These are phyloP conservation scores for Epichloe uncinata DNA, from an alignment of 2,329 filamentous ascomycete species.

Conservation along the genomic window DNA sequence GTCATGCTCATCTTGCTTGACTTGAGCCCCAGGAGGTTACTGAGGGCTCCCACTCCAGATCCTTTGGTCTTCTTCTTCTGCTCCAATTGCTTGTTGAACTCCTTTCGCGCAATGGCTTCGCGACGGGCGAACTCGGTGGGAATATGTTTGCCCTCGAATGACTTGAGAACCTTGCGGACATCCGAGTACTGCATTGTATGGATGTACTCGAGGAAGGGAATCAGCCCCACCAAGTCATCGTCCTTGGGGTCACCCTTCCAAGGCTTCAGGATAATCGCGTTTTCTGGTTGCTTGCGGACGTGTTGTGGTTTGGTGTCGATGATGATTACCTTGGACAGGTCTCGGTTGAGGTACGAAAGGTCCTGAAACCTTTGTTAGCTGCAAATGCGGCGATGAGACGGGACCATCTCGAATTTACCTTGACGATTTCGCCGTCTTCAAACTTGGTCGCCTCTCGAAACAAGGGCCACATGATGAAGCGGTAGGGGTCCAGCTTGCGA, in stretches of 20 bases:
- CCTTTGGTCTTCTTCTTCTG: constrained; percentile 47
- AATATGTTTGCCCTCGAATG: constrained; percentile 80
- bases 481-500: constrained; percentile 88
- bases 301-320: constrained; percentile 77
- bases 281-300: constrained; percentile 85
- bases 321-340: constrained; percentile 88
- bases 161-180: constrained; percentile 73
- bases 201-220: constrained; percentile 95
- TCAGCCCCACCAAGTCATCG: constrained; percentile 73
- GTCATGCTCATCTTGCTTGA: constrained; percentile 49
- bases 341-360: constrained; percentile 92
- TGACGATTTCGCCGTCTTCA: constrained; percentile 90
- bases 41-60: constrained; percentile 55
- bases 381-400: neutral
- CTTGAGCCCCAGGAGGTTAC: constrained; percentile 66
- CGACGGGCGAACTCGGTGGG: constrained; percentile 80
- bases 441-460: constrained; percentile 97
- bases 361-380: constrained; percentile 42
- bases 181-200: constrained; percentile 87
- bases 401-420: constrained; percentile 40
- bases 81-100: constrained; percentile 67
- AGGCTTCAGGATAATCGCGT: constrained; percentile 80
- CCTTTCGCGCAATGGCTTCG: constrained; percentile 71
- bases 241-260: constrained; percentile 80
- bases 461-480: constrained; percentile 87